Conservation (phyloP, 2,329 filamentous ascomycete genomes). For the Hypomyces perniciosus region DNA sequence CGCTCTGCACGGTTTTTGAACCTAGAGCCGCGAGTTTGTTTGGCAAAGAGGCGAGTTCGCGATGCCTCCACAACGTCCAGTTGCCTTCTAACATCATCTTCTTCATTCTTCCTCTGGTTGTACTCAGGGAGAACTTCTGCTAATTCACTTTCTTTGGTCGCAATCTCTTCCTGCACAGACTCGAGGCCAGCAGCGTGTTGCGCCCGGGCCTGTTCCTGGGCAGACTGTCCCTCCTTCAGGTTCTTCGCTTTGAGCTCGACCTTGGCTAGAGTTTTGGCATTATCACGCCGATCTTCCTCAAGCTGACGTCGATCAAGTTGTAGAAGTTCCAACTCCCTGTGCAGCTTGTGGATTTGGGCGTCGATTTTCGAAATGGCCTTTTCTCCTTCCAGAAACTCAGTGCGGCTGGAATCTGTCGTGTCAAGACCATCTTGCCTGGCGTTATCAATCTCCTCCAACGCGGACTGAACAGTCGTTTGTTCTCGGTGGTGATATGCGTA, state of each 20-base stretch:
- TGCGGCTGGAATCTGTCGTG: conserved; percentile 73
- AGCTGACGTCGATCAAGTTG: conserved; percentile 79
- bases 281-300: conserved; percentile 82
- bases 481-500: conserved; percentile 92
- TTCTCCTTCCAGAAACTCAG: conserved; percentile 71
- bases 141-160: conserved; percentile 70
- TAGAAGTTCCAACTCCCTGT: conserved; percentile 77
- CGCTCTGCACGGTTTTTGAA: conserved; percentile 86
- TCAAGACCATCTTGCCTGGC: conserved; percentile 76
- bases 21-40: conserved; percentile 81
- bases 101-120: conserved; percentile 64
- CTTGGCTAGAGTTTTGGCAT: conserved; percentile 73
- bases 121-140: conserved; percentile 70
- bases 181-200: conserved; percentile 68
- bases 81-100: conserved; percentile 62
- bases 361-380: conserved; percentile 73
- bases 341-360: conserved; percentile 69
- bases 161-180: conserved; percentile 67
- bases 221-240: conserved; percentile 74
- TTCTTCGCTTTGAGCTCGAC: conserved; percentile 79
- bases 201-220: conserved; percentile 65
- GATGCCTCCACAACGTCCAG: conserved; percentile 71
- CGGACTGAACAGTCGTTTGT: conserved; percentile 69
- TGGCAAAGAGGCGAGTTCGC: conserved; percentile 76
- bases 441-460: conserved; percentile 77